Conservation (phyloP, 2,329 filamentous ascomycete genomes). For the Fusarium sp. region DNA sequence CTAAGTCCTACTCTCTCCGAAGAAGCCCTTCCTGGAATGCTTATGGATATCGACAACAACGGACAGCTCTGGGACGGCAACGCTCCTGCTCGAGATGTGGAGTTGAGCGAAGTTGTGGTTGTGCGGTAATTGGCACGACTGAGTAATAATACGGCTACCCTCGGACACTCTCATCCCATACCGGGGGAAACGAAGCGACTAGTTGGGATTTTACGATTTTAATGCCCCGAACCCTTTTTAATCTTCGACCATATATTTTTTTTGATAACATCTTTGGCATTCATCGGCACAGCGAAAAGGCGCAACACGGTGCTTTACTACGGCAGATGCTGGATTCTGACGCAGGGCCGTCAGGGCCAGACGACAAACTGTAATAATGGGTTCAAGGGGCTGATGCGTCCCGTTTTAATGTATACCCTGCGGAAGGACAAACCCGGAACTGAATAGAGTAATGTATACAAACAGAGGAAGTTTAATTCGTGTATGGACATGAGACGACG, state of each 20-base stretch:
- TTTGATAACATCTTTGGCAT: conserved; percentile 50
- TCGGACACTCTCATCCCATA: conserved; percentile 21
- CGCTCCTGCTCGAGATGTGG: conserved; percentile 51
- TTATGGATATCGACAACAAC: conserved; percentile 50
- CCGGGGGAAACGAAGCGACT: conserved; percentile 15
- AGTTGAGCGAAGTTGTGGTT: conserved; percentile 57
- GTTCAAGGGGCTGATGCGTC: conserved; percentile 25
- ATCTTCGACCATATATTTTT: conserved; percentile 46
- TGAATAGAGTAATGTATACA: conserved; percentile 55
- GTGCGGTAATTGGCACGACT: conserved; percentile 45
- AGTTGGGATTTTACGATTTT: conserved; percentile 41
- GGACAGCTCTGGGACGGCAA: conserved; percentile 43
- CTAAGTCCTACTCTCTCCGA: conserved; percentile 60
- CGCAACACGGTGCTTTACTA: conserved; percentile 48
- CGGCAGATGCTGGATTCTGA: conserved; percentile 39
- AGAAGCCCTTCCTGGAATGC: conserved; percentile 49
- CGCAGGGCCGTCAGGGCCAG: conserved; percentile 42
- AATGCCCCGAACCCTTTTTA: conserved; percentile 43
- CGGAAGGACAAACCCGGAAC: conserved; percentile 37
- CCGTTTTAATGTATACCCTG: conserved; percentile 44
- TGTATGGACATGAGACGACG: conserved; percentile 43
- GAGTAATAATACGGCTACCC: not conserved
- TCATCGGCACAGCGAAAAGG: conserved; percentile 53
- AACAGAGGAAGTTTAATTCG: conserved; percentile 48
- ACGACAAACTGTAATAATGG: conserved; percentile 43